phyloP scores from a whole-genome alignment of 2,329 filamentous ascomycete species.

The Hymenotorrendiella dingleyae region DNA sequence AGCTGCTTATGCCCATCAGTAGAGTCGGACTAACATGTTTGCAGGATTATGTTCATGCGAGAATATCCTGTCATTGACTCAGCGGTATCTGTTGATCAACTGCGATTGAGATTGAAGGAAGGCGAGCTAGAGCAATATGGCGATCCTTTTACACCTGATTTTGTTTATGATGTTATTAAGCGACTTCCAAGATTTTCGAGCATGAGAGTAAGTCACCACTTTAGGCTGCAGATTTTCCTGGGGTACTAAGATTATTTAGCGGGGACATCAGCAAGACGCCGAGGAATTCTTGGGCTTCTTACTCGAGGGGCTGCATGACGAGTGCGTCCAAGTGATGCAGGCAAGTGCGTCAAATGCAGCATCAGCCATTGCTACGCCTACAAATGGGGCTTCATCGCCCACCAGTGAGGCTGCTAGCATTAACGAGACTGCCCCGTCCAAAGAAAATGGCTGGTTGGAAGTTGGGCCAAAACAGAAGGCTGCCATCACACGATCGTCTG shows the following conservation, averaged over 20 bases:
- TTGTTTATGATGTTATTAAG: conserved; percentile 89
- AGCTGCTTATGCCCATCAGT: conserved; percentile 34
- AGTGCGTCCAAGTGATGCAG: conserved; percentile 73
- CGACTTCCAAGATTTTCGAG: conserved; percentile 81
- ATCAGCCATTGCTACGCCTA: conserved; percentile 40
- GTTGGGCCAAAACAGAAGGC: conserved; percentile 89
- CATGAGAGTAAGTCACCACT: conserved; percentile 66
- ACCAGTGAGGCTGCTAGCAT: conserved; percentile 34
- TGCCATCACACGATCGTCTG: conserved; percentile 79
- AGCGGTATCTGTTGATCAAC: conserved; percentile 65
- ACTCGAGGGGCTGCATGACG: conserved; percentile 86
- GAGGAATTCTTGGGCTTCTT: conserved; percentile 95
- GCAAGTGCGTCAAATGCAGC: conserved; percentile 27
- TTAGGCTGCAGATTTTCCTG: neutral
- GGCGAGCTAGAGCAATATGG: conserved; percentile 86
- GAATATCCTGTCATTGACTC: conserved; percentile 85
- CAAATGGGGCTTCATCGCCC: conserved; percentile 36
- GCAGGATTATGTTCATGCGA: conserved; percentile 88
- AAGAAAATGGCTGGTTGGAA: conserved; percentile 78
- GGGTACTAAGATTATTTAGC: conserved; percentile 41
- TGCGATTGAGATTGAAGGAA: conserved; percentile 68
- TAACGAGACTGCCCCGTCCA: conserved; percentile 31
- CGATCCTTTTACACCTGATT: conserved; percentile 86
- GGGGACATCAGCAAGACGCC: conserved; percentile 94
- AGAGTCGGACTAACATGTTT: neutral